phyloP scores from a whole-genome alignment of 768 basidiomycete genomes.

The Amanita subjunquillea region DNA sequence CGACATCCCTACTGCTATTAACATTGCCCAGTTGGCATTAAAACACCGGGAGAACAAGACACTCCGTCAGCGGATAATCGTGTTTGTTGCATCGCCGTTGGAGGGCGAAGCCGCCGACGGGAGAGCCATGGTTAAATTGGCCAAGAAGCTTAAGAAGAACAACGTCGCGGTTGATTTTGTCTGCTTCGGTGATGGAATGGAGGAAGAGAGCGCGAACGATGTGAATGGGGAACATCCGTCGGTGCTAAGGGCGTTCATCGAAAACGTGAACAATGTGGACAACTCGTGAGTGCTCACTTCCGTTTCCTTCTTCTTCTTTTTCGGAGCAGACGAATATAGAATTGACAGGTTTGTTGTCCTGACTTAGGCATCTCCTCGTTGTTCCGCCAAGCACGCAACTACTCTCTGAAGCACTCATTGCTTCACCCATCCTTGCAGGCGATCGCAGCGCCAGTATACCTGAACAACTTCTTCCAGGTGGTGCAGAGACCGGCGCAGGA shows the following conservation, averaged over 20 bases:
- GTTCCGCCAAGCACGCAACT: constrained; percentile 72
- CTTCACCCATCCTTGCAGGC: constrained; percentile 73
- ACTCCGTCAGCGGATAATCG: constrained; percentile 89
- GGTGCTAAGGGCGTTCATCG: constrained; percentile 73
- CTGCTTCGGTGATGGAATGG: constrained; percentile 84
- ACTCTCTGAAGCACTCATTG: constrained; percentile 73
- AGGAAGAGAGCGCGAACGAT: constrained; percentile 14
- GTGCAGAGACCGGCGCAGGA: constrained; percentile 27
- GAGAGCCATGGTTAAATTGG: constrained; percentile 75
- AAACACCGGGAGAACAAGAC: constrained; percentile 99
- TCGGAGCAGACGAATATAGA: not conserved
- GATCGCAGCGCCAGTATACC: constrained; percentile 67
- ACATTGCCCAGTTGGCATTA: constrained; percentile 89
- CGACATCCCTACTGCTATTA: constrained; percentile 85
- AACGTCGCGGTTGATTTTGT: constrained; percentile 94
- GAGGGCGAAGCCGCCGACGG: constrained; percentile 61
- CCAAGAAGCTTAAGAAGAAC: constrained; percentile 98
- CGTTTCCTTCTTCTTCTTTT: not conserved
- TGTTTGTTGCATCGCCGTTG: constrained; percentile 89
- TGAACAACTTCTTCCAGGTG: constrained; percentile 41
- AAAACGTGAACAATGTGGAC: constrained; percentile 69
- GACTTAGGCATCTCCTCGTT: constrained; percentile 64
- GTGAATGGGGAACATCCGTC: constrained; percentile 40
- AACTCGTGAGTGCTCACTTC: constrained; percentile 66
- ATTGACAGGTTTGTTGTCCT: constrained; percentile 1